phyloP scores from a whole-genome alignment of 495 filamentous ascomycete species.

The Podospora comata region DNA sequence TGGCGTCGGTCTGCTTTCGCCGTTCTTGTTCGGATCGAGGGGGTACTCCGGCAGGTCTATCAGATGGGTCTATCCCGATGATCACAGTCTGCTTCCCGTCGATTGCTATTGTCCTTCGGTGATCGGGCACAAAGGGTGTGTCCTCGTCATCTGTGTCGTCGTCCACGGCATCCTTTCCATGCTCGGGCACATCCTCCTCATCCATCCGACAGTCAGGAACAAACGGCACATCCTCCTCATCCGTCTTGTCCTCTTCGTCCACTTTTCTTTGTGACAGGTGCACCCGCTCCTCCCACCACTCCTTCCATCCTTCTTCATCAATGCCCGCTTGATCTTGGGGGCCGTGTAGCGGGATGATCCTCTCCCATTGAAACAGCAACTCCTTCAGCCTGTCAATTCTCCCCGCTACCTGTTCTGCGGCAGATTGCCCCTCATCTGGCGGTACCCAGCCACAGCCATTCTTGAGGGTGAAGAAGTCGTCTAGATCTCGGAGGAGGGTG shows the following conservation, averaged over 20 bases:
- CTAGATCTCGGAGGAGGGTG: slow-evolving; percentile 28
- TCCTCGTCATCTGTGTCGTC: background rate
- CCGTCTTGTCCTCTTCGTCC: background rate
- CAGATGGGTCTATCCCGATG: background rate
- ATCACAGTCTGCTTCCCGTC: background rate
- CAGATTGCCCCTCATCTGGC: background rate
- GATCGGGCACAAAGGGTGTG: background rate
- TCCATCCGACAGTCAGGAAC: background rate
- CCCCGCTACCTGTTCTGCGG: background rate
- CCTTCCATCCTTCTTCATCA: background rate
- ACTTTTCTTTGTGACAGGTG: background rate
- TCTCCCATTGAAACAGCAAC: background rate
- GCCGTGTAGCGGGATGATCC: background rate
- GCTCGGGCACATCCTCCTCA: background rate
- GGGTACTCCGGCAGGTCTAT: too few species aligned
- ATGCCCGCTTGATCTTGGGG: background rate
- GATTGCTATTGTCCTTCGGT: background rate
- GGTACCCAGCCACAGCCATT: background rate
- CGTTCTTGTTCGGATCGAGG: background rate
- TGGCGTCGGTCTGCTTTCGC: background rate
- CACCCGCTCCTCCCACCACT: background rate
- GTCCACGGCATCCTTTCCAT: background rate
- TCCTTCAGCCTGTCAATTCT: background rate
- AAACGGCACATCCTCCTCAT: background rate
- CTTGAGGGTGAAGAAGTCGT: slow-evolving; percentile 26